Base-by-base conservation (phyloP, 139 green algal genomes). In the Micractinium sp. region DNA sequence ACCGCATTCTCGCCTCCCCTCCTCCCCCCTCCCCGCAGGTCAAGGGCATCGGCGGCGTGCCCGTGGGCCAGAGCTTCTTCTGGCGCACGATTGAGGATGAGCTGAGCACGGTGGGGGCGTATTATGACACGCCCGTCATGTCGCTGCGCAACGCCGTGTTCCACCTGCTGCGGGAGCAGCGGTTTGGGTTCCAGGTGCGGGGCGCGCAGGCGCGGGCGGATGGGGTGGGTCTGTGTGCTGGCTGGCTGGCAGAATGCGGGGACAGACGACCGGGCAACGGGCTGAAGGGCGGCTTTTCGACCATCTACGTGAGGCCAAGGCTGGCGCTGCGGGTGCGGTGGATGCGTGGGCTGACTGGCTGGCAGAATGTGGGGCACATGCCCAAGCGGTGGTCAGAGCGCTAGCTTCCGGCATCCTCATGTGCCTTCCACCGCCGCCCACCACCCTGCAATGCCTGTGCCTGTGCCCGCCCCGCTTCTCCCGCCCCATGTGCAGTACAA, bases 131-230 rank as follows among this genome's bases (percentile, higher is more conserved):
- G 0, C 85, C 85, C 9, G 56, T 89, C 71, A 73, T 89, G 31
- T 83, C 73, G 22, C 71, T 89, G 85, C 85, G 85, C 85, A 89
- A 89, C 73, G 85, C 85, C 9, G 85, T 75, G 3, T 89, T 63
- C 73, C 85, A 82, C 85, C 73, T 83, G 73, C 71, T 89, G 33
- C 33, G 73, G 23, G 71, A 89, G 85, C 47, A 82, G 85, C 85
- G 73, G 14, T 29, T 27, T 9, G 85, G 85, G 29, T 89, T 89
- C 47, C 73, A 74, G 73, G 85, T 83, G 85, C 3, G 60, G n/a
- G 76, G 31, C 14, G 23, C 76, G 76, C 22, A 33, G 23, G 38
- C 23, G 27, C 73, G 22, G 36, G 36, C 36, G 35, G 76, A 20
- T 71, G 63, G 2, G 63, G 2, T 25, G 60, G 15, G 60, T 66